Evolutionary conservation across 768 basidiomycete species (phyloP).

Genomic region (Boletellus ananiceps): DNA sequence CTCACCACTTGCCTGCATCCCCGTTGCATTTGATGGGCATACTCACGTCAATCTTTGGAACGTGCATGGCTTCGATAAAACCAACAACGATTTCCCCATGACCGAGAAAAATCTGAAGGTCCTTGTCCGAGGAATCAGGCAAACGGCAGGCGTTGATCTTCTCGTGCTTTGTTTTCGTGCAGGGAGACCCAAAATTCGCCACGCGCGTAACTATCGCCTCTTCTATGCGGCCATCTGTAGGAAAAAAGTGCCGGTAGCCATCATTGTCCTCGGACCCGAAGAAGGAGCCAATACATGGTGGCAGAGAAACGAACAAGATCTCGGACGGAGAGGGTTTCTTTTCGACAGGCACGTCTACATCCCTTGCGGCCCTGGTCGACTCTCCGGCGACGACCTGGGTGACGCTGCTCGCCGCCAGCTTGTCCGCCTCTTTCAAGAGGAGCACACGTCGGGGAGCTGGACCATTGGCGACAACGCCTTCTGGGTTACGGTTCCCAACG

Average conservation of each 20-base stretch:
- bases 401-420: conserved; percentile 1
- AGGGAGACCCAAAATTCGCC: conserved; percentile 16
- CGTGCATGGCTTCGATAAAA: conserved; percentile 11
- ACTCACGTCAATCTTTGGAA: conserved; percentile 18
- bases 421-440: conserved; percentile 9
- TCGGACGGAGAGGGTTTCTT: not conserved
- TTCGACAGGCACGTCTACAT: no score
- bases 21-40: conserved; percentile 4
- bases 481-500: conserved; percentile 14
- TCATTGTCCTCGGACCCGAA: conserved; percentile 31
- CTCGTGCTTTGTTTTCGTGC: conserved; percentile 28
- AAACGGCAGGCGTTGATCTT: conserved; percentile 17
- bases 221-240: no score
- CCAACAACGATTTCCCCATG: not conserved
- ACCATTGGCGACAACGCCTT: conserved; percentile 2
- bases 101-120: conserved; percentile 14
- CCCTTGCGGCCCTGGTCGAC: no score
- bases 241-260: conserved; percentile 22
- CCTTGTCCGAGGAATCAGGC: conserved; percentile 13
- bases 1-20: conserved; percentile 2
- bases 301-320: conserved; percentile 23
- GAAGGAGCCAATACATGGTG: conserved; percentile 25
- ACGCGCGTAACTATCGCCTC: conserved; percentile 21
- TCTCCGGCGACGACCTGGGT: not conserved
- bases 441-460: conserved; percentile 4